Percentiles rank a stretch among this genome's conserved stretches.
phyloP scores from a whole-genome alignment of 2,329 filamentous ascomycete genomes.

The Trichoderma polysporum region DNA sequence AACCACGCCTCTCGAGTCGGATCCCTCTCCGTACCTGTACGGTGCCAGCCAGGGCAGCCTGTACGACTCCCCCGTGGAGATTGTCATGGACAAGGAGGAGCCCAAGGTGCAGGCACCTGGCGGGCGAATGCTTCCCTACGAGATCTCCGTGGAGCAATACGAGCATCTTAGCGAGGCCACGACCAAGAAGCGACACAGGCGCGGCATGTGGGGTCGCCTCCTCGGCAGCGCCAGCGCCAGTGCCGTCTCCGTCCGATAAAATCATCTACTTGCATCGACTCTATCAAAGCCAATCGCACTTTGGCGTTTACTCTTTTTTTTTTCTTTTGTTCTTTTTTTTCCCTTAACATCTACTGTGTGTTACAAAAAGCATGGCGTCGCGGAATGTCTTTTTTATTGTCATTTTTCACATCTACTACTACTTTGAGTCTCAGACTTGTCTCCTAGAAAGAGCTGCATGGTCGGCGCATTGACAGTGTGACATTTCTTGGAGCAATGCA shows the following conservation, averaged over 20 bases:
- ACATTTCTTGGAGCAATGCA: slow-evolving; percentile 1
- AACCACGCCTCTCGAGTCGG: slow-evolving; percentile 52
- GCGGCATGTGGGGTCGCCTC: slow-evolving; percentile 55
- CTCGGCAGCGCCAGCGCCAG: slow-evolving; percentile 40
- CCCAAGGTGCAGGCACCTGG: slow-evolving; percentile 36
- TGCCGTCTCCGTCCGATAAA: slow-evolving; percentile 41
- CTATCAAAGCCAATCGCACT: background rate
- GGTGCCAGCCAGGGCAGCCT: slow-evolving; percentile 41
- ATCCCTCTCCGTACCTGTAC: slow-evolving; percentile 45
- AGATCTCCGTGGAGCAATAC: slow-evolving; percentile 54
- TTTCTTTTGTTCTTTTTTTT: background rate
- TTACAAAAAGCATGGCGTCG: slow-evolving; percentile 20
- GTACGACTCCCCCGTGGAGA: slow-evolving; percentile 51
- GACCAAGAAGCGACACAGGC: slow-evolving; percentile 50
- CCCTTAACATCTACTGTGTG: background rate
- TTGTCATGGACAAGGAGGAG: slow-evolving; percentile 43
- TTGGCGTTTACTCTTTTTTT: background rate
- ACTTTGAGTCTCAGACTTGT: background rate
- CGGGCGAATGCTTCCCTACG: slow-evolving; percentile 51
- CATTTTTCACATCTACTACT: background rate
- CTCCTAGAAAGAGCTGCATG: slow-evolving; percentile 12
- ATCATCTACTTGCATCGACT: background rate
- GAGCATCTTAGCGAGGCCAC: slow-evolving; percentile 48
- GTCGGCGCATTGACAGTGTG: slow-evolving; percentile 13
- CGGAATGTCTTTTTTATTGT: background rate